Percentiles rank a stretch among this genome's conserved stretches.
These are phyloP conservation scores for Cordyceps tenuipes DNA, from an alignment of 2,329 filamentous ascomycete species.

Conservation along the genomic window DNA sequence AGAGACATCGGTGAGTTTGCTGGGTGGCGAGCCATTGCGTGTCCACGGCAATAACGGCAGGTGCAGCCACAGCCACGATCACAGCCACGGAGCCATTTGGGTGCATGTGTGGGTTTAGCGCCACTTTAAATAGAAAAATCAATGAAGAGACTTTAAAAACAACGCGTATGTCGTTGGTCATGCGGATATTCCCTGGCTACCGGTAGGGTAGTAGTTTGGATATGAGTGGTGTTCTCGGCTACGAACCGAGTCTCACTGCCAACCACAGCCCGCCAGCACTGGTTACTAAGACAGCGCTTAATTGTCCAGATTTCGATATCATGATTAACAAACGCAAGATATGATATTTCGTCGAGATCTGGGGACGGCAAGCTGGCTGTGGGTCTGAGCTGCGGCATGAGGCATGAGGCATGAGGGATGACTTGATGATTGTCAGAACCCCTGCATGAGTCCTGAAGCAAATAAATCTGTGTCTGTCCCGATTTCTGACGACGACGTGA, in stretches of 20 bases:
- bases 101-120: not conserved
- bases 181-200: not conserved
- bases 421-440: too few relatives aligned
- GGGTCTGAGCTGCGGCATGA: too few relatives aligned
- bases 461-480: too few relatives aligned
- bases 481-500: too few relatives aligned
- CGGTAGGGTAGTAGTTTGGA: not conserved
- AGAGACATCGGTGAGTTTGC: not conserved
- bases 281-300: not conserved
- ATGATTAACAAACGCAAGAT: too few relatives aligned
- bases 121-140: not conserved
- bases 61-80: not conserved
- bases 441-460: too few relatives aligned
- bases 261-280: not conserved
- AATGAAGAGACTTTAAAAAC: not conserved
- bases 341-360: too few relatives aligned
- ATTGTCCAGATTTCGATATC: too few relatives aligned
- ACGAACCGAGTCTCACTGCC: not conserved
- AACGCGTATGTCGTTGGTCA: not conserved
- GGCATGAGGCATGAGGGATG: too few relatives aligned
- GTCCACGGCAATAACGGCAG: conserved; percentile 6
- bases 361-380: too few relatives aligned
- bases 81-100: not conserved
- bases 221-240: not conserved
- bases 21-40: conserved; percentile 3